Evolutionary conservation across 495 filamentous ascomycete genomes (phyloP).

Genomic region (Monascus purpureus): DNA sequence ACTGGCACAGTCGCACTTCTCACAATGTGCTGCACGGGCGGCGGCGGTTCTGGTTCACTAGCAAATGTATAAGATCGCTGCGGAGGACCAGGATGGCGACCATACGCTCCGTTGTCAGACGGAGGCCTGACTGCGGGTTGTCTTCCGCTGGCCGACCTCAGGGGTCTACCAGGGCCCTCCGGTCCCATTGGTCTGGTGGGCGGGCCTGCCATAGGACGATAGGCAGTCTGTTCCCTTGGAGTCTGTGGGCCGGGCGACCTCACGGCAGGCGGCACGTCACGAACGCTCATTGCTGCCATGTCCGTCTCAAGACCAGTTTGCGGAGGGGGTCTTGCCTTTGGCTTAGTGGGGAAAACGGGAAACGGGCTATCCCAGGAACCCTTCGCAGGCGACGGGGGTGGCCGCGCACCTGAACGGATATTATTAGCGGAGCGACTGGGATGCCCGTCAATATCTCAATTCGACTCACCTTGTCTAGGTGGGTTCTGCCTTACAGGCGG

Average conservation of each 20-base stretch:
- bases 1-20: slow-evolving; percentile 30
- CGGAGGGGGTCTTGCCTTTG: slow-evolving; percentile 13
- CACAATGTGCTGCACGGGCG: slow-evolving; percentile 14
- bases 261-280: slow-evolving; percentile 17
- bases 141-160: slow-evolving; percentile 15
- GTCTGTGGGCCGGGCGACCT: slow-evolving; percentile 2
- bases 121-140: slow-evolving; percentile 5
- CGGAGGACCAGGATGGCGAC: slow-evolving; percentile 3
- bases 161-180: slow-evolving; percentile 11
- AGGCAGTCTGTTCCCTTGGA: background rate
- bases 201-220: slow-evolving; percentile 7
- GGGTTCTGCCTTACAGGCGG: too few species aligned
- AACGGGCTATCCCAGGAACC: slow-evolving; percentile 54
- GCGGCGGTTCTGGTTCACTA: slow-evolving; percentile 10
- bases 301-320: slow-evolving; percentile 28
- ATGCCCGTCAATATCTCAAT: background rate
- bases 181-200: slow-evolving; percentile 8
- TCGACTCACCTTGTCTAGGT: background rate
- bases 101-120: slow-evolving; percentile 3
- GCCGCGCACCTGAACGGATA: slow-evolving; percentile 11
- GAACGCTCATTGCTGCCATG: slow-evolving; percentile 46
- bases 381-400: slow-evolving; percentile 31
- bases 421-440: slow-evolving; percentile 4
- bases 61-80: slow-evolving; percentile 18
- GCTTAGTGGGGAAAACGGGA: slow-evolving; percentile 41